Evolutionary conservation across 2,329 filamentous ascomycete species (phyloP), one percentile per base, ranked within the genome.

Genomic region (Trichophyton schoenleinii): DNA sequence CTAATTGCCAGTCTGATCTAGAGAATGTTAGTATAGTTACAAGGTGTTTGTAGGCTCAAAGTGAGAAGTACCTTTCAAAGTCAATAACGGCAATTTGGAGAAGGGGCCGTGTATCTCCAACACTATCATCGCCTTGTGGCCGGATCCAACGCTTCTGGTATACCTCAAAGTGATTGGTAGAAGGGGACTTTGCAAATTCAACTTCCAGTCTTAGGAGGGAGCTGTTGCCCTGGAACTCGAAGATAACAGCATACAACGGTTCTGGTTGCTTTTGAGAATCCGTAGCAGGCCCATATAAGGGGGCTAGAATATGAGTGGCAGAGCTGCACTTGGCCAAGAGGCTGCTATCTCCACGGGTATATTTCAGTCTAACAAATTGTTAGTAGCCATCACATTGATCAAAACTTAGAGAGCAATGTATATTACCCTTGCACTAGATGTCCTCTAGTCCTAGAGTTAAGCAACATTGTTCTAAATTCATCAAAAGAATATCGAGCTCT

Each of bases 391-490:
- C 18, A 3, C 5, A 7, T 7, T 6, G 36, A 22, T 18, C 3
- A 1, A 42, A 8, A 6, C 9, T 8, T 3, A 3, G 20, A 8
- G 55, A 18, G 25, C 15, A 18, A 2, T 25, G 3, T 55, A 57
- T 22, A 71, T 61, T 71, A 75, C 74, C 70, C 71, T 38, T 71
- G 69, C 41, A 76, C 64, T n/a, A 74, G 64, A 41, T 71, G 68
- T 5, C 74, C 74, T 61, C 69, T 71, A 3, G 71, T 73, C 49
- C 69, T 66, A 18, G 72, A 68, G 59, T 73, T 66, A 22, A 70
- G 63, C 42, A 78, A 60, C 74, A 77, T 77, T 22, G 70, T 68
- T 44, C 69, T 66, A 60, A 78, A 78, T 48, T 78, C 74, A 46
- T 72, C 70, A 61, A 74, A 70, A 1, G 63, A 62, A 63, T 75